These are phyloP conservation scores for Diaporthe sp. DNA, from an alignment of 2,329 filamentous ascomycete species.

Conservation along the genomic window DNA sequence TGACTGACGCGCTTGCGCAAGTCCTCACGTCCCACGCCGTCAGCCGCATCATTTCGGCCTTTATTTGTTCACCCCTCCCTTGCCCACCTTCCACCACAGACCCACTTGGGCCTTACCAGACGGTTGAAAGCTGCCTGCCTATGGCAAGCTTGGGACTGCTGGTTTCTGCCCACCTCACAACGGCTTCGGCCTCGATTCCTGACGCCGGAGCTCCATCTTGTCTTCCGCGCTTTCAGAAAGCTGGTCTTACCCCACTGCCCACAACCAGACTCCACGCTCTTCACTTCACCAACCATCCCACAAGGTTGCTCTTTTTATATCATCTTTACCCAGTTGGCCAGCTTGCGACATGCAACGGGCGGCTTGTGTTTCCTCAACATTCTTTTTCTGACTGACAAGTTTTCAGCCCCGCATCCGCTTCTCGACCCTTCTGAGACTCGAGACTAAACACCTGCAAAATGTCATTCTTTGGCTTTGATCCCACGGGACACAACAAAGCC, in stretches of 20 bases:
- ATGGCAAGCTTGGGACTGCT: conserved; percentile 18
- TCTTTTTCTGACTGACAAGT: not conserved
- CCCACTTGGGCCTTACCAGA: conserved; percentile 32
- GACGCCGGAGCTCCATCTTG: conserved; percentile 4
- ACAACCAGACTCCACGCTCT: conserved; percentile 2
- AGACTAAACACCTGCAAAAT: conserved; percentile 60
- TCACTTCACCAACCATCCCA: not conserved
- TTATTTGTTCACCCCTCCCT: conserved; percentile 35
- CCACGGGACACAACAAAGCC: conserved; percentile 75
- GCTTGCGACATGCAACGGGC: not conserved
- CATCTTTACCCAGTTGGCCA: not conserved
- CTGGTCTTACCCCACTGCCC: conserved; percentile 9
- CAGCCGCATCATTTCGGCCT: not conserved
- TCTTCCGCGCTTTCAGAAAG: conserved; percentile 6
- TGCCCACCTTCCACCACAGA: conserved; percentile 18
- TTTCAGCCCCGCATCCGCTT: conserved; percentile 9
- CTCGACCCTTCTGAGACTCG: conserved; percentile 3
- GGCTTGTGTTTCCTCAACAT: not conserved
- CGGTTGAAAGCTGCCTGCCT: not conserved
- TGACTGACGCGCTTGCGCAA: not conserved
- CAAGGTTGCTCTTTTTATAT: not conserved
- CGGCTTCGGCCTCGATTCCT: not conserved
- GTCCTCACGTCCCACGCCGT: not conserved
- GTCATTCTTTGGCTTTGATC: conserved; percentile 95
- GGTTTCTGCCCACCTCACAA: conserved; percentile 16